Conservation (phyloP, 1,139 yeast species). For the Candida tropicalis region DNA sequence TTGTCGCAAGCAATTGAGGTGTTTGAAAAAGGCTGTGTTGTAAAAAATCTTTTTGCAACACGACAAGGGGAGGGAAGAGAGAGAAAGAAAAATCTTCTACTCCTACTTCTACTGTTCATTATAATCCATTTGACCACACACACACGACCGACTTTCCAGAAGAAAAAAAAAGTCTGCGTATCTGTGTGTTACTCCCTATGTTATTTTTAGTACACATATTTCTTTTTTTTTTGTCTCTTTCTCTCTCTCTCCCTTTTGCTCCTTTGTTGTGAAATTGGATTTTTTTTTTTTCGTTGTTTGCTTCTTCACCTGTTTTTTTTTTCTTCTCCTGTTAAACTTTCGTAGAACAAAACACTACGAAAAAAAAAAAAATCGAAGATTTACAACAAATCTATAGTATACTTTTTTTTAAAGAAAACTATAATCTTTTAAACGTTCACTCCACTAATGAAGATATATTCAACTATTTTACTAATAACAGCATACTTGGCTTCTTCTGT, state of each 20-base stretch:
- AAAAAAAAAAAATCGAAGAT: not conserved
- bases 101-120: no score
- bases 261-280: not conserved
- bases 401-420: no score
- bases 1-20: no score
- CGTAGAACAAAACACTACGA: not conserved
- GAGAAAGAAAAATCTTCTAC: no score
- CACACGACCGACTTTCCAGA: slow-evolving; percentile 1
- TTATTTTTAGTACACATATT: not conserved
- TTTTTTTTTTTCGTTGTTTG: no score
- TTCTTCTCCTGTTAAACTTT: not conserved
- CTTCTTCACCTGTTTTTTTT: no score
- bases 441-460: slow-evolving; percentile 4
- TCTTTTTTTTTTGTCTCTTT: not conserved
- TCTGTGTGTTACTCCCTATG: not conserved
- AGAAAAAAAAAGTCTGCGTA: not conserved
- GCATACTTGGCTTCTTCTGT: slow-evolving; percentile 11
- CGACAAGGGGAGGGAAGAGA: not conserved
- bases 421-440: no score
- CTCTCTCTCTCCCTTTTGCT: not conserved
- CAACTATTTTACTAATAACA: slow-evolving; percentile 4
- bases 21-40: no score
- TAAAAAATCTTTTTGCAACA: not conserved
- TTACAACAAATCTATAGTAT: not conserved
- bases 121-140: not conserved